A percentile compares a stretch with the other conserved stretches of the same genome.
Conservation (phyloP, 1,139 yeast species). For the Casaregolazyma suthepensis region DNA sequence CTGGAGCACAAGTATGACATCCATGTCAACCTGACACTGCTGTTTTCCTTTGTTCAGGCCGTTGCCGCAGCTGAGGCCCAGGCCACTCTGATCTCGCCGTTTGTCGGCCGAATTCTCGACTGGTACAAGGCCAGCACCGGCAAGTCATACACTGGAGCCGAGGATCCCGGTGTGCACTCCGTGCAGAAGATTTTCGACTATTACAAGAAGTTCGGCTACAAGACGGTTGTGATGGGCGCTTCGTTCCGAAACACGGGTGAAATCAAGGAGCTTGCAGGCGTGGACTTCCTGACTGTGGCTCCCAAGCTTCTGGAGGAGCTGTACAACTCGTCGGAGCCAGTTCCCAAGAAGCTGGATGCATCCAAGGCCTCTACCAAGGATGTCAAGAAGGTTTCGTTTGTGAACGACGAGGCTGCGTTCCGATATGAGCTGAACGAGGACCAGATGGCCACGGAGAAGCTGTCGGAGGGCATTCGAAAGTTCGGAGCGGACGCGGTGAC, state of each 20-base stretch:
- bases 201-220: conserved; percentile 94
- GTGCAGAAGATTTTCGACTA: conserved; percentile 89
- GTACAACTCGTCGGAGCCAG: conserved; percentile 65
- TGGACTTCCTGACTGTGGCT: conserved; percentile 92
- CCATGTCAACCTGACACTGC: conserved; percentile 92
- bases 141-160: conserved; percentile 65
- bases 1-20: conserved; percentile 85
- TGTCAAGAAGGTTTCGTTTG: conserved; percentile 67
- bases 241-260: conserved; percentile 98
- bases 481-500: conserved; percentile 93
- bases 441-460: conserved; percentile 98
- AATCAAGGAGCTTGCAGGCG: conserved; percentile 95
- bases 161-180: conserved; percentile 95
- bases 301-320: conserved; percentile 91
- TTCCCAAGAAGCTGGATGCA: conserved; percentile 75
- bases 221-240: conserved; percentile 99
- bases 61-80: conserved; percentile 99
- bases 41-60: conserved; percentile 95
- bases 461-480: conserved; percentile 95
- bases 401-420: conserved; percentile 84
- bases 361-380: conserved; percentile 50
- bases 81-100: conserved; percentile 94
- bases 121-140: conserved; percentile 97
- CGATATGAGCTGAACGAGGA: conserved; percentile 91
- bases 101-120: conserved; percentile 98